Evolutionary conservation across 202 grass and related monocot species (phyloP).

Genomic region (Panicum virgatum): DNA sequence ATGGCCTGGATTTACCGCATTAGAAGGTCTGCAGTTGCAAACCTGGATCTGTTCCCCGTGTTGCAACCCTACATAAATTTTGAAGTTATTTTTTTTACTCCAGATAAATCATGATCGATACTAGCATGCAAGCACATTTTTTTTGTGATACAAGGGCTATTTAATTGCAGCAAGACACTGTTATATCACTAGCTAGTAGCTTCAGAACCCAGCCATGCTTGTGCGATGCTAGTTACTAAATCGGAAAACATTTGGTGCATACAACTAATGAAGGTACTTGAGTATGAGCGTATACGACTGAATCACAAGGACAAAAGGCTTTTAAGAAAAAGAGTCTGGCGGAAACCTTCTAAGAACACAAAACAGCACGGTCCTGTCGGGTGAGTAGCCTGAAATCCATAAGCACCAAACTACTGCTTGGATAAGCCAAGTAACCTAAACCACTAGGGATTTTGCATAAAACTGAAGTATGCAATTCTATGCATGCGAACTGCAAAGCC

Average conservation of each 20-base stretch:
- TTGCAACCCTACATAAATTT: conserved; percentile 49
- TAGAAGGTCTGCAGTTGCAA: conserved; percentile 59
- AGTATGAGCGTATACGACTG: too few relatives aligned
- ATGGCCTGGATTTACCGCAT: conserved; percentile 38
- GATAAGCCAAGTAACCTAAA: conserved; percentile 24
- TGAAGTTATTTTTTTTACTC: neutral
- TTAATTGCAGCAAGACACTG: neutral
- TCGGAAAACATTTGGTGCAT: too few relatives aligned
- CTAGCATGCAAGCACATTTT: neutral
- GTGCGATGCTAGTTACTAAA: neutral
- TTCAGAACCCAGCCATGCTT: neutral
- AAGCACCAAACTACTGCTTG: conserved; percentile 40
- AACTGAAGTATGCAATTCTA: neutral
- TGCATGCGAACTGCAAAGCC: too few relatives aligned
- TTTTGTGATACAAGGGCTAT: too few relatives aligned
- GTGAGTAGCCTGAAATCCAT: conserved; percentile 45
- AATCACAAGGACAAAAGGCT: conserved; percentile 34
- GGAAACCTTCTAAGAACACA: conserved; percentile 26
- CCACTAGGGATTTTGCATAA: neutral
- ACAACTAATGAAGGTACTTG: too few relatives aligned
- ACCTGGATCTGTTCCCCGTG: conserved; percentile 67
- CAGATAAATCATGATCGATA: neutral
- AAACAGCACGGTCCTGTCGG: conserved; percentile 22
- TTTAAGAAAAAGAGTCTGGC: conserved; percentile 14
- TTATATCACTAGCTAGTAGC: neutral